phyloP scores from a whole-genome alignment of 1,139 yeast species.

The Scheffersomyces lignicola region DNA sequence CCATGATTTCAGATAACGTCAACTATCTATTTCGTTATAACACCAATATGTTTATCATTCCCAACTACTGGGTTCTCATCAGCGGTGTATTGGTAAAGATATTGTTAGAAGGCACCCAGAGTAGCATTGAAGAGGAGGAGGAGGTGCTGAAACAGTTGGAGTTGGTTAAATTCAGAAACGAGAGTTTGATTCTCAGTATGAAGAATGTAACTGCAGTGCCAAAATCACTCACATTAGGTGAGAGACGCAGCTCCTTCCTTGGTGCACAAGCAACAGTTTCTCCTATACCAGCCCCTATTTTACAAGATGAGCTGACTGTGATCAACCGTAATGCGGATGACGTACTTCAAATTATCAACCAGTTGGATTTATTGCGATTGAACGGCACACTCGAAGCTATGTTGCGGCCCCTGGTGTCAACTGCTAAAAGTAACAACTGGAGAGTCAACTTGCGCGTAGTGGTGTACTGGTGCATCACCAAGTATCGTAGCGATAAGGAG shows the following conservation, averaged over 20 bases:
- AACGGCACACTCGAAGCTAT: conserved; percentile 30
- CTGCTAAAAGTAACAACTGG: conserved; percentile 30
- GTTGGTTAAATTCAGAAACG: conserved; percentile 65
- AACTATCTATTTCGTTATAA: conserved; percentile 55
- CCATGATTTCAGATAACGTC: conserved; percentile 33
- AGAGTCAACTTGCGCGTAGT: conserved; percentile 35
- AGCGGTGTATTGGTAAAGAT: conserved; percentile 45
- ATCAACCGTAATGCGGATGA: conserved; percentile 36
- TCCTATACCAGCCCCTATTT: background rate
- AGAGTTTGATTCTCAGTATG: conserved; percentile 61
- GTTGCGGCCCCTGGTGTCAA: conserved; percentile 24
- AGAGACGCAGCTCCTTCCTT: conserved; percentile 4
- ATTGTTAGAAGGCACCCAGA: conserved; percentile 38
- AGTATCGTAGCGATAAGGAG: conserved; percentile 27
- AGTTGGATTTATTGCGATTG: conserved; percentile 33
- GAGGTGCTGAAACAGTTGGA: conserved; percentile 54
- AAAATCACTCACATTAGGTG: background rate
- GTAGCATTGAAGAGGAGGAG: conserved; percentile 27
- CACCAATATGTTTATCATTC: conserved; percentile 75
- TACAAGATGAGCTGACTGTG: conserved; percentile 13
- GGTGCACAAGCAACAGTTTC: background rate
- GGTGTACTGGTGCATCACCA: conserved; percentile 52
- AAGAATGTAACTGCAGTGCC: conserved; percentile 12
- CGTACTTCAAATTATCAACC: conserved; percentile 30
- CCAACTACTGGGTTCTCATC: conserved; percentile 67